Conservation (phyloP, 2,329 filamentous ascomycete species). For the Botrytis byssoidea region DNA sequence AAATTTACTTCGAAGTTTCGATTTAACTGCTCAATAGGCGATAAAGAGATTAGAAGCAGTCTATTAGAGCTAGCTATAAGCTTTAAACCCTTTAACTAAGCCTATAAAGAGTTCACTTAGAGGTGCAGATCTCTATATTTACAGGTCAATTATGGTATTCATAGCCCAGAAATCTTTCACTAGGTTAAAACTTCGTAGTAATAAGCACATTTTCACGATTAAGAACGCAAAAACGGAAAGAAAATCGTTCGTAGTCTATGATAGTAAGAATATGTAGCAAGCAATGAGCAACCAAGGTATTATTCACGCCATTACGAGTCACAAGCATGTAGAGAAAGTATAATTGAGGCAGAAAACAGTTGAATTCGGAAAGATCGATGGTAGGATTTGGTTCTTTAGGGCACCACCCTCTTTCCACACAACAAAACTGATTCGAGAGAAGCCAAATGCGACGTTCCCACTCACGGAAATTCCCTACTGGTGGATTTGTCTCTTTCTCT, state of each 20-base stretch:
- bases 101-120: fast-evolving
- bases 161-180: fast-evolving
- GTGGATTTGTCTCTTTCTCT: too few relatives aligned
- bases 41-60: background rate
- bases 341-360: background rate
- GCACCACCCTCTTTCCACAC: background rate
- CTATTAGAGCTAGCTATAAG: background rate
- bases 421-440: background rate
- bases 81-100: fast-evolving
- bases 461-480: background rate
- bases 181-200: fast-evolving
- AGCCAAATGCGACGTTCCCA: background rate
- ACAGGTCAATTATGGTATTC: background rate
- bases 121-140: background rate
- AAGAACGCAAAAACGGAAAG: fast-evolving
- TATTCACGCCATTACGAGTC: background rate
- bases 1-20: too few relatives aligned
- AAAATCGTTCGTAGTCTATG: background rate
- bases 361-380: background rate
- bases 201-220: background rate
- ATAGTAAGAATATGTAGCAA: background rate
- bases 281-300: background rate
- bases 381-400: background rate
- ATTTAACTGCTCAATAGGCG: too few relatives aligned
- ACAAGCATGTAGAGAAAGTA: background rate